Base-by-base conservation (phyloP, 305 asterid species). In the Solanum hybrid region DNA sequence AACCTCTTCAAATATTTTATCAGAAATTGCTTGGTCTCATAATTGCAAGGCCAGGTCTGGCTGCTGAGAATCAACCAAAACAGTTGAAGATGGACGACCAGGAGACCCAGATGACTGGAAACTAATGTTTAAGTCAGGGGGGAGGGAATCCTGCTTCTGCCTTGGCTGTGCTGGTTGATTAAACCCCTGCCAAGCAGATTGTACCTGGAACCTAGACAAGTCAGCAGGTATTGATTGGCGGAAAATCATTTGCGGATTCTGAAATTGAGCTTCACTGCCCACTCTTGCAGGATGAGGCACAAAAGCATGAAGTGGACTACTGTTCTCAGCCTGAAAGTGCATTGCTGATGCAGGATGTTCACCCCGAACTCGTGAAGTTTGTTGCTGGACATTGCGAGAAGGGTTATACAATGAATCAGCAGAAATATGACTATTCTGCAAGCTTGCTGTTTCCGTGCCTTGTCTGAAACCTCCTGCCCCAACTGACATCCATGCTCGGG, bases 21-120 rank as follows among this genome's bases (percentile, higher is more conserved):
- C 37, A 3, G 75, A 51, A 82, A 32, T 17, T 84, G 73, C 75
- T 37, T 51, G 37, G 88, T 89, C 87, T 96, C 93, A 97, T 89
- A 98, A 98, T 89, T 98, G 99, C 91, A 96, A 94, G 90, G 99
- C 99, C 89, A 98, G 92, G 93, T 98, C 99, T n/a, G 99, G 99
- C 91, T 97, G 99, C 95, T 96, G 99, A 76, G 99, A 95, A 93
- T 98, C 99, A 77, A 98, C 95, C 89, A 94, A 90, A 45, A 94
- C 95, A n/a, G 95, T 93, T 0, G 98, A 93, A 80, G 99, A 95
- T 51, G 98, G 97, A 90, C 96, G 92, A 22, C 96, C 95, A 5
- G 99, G 98, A 26, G 99, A 97, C 24, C 98, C 98, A 2, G 98
- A 93, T 22, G 99, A 94, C 83, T 95, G 99, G 94, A 94, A 97